Evolutionary conservation across 352 stramenopile species (phyloP).

Genomic region (Blastocystis sp.): DNA sequence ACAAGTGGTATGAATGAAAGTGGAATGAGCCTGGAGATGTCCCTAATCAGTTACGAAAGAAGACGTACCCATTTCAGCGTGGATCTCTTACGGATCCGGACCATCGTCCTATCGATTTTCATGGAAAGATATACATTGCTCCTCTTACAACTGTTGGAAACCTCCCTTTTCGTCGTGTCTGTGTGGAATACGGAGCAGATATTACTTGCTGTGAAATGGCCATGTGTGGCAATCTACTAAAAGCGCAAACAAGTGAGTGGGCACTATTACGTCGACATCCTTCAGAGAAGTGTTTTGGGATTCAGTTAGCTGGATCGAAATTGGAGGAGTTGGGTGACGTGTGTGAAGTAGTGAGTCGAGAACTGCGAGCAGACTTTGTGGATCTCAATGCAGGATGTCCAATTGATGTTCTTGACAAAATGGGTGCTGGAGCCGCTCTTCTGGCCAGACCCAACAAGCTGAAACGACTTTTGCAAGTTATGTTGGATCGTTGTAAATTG

Average conservation of each 20-base stretch:
- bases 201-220: slow-evolving; percentile 99
- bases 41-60: not conserved
- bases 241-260: slow-evolving; percentile 91
- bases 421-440: slow-evolving; percentile 84
- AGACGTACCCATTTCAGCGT: not conserved
- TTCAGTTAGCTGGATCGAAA: slow-evolving; percentile 89
- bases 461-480: slow-evolving; percentile 81
- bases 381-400: slow-evolving; percentile 99
- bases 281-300: slow-evolving; percentile 93
- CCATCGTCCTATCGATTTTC: slow-evolving; percentile 85
- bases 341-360: slow-evolving; percentile 85
- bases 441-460: slow-evolving; percentile 88
- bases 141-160: slow-evolving; percentile 99
- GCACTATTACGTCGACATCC: slow-evolving; percentile 90
- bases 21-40: not conserved
- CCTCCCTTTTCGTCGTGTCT: slow-evolving; percentile 88
- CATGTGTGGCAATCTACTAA: slow-evolving; percentile 88
- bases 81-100: slow-evolving; percentile 16
- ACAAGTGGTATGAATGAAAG: not conserved
- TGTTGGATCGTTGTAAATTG: slow-evolving; percentile 77
- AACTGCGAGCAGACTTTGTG: slow-evolving; percentile 92
- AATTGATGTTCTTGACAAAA: slow-evolving; percentile 88
- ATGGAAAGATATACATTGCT: slow-evolving; percentile 95
- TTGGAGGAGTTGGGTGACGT: slow-evolving; percentile 87
- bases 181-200: slow-evolving; percentile 90